phyloP scores from a whole-genome alignment of 164 flowering plant genomes.

The Vitis rupestris region DNA sequence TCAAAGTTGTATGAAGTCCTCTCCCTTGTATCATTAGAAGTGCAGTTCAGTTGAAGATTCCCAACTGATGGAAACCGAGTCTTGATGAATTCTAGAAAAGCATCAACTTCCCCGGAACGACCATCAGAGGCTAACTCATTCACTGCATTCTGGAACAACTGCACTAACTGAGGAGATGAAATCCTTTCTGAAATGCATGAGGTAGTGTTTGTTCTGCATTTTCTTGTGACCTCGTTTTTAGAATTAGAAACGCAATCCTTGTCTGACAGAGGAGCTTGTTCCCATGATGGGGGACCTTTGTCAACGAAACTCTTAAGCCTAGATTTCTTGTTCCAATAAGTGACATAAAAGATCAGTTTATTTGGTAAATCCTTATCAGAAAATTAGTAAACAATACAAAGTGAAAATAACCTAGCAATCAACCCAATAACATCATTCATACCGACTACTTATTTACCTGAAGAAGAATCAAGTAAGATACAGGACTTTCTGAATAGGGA shows the following conservation, averaged over 20 bases:
- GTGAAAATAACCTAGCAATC: constrained; percentile 1
- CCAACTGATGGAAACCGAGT: constrained; percentile 38
- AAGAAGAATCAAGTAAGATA: constrained; percentile 77
- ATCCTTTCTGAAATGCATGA: constrained; percentile 27
- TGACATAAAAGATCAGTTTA: background rate
- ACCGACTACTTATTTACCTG: constrained; percentile 50
- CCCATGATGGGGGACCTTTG: constrained; percentile 78
- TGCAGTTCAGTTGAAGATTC: constrained; percentile 33
- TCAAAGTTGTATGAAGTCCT: constrained; percentile 32
- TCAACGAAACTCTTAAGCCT: constrained; percentile 72
- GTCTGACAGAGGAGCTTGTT: constrained; percentile 30
- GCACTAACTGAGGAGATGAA: constrained; percentile 34
- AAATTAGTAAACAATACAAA: constrained; percentile 3
- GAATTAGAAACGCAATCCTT: constrained; percentile 22
- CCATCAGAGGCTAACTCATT: constrained; percentile 40
- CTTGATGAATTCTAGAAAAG: constrained; percentile 49
- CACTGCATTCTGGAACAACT: constrained; percentile 42
- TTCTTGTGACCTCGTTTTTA: constrained; percentile 20
- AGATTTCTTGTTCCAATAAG: constrained; percentile 64
- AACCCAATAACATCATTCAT: background rate
- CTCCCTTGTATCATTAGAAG: constrained; percentile 26
- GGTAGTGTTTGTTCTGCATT: constrained; percentile 17
- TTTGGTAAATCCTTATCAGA: background rate
- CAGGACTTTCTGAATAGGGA: constrained; percentile 57
- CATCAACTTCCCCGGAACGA: constrained; percentile 44